Evolutionary conservation across 1,284 basidiomycete genomes (phyloP), one percentile per base, ranked within the genome.

Genomic region (Xanthoconium separans): DNA sequence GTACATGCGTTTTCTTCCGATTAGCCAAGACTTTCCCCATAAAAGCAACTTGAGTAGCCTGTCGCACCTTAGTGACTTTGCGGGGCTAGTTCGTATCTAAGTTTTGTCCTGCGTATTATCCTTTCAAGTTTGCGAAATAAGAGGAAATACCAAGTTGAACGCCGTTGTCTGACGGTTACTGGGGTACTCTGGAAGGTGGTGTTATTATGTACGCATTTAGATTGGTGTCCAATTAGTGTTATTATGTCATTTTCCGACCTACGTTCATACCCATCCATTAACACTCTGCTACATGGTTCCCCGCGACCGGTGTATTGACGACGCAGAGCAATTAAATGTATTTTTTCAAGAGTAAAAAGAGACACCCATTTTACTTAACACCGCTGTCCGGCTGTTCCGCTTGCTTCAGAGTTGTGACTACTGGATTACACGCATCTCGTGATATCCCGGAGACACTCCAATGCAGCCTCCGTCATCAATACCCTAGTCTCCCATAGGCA

Each of bases 81-180:
- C 43, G 42, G 49, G 13, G 46, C 41, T 57, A 48, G 24, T 6
- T 27, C 42, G 31, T 18, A 45, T 53, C 47, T 30, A 36, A 13
- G 11, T 24, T 51, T 47, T 34, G 13, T 7, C 41, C 20, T 24
- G 36, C 11, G n/a, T 43, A 27, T 1, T 34, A 4, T 29, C 46
- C 31, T 13, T 36, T 22, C 34, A 8, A n/a, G 9, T 18, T 34
- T 34, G 15, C 6, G 3, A 16, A 43, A n/a, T 2, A 30, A 18
- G 15, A 16, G 27, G 15, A 27, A 27, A 27, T 27, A 27, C 27
- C 27, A 27, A 27, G 27, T 27, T 27, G 27, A 27, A 27, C 7
- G 6, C 27, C 27, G 4, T 27, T 27, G 27, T 27, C 27, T 5
- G 7, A 27, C 27, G 27, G 27, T 27, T 31, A 15, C 22, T 13